phyloP scores from a whole-genome alignment of 208 protist species.

The Acanthamoeba royreba region DNA sequence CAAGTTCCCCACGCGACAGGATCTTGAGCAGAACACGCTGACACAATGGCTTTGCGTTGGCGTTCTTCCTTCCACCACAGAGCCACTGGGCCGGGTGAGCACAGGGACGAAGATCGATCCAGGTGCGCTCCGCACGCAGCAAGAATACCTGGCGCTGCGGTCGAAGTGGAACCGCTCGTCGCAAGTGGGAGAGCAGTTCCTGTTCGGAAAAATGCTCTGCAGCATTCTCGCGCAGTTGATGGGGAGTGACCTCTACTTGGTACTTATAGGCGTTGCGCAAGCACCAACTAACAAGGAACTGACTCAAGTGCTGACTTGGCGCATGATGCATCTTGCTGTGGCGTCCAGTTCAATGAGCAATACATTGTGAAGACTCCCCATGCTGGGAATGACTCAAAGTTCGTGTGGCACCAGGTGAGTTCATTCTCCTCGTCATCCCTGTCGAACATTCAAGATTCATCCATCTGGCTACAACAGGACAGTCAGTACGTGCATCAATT shows the following conservation, averaged over 20 bases:
- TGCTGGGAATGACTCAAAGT: background rate
- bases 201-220: background rate
- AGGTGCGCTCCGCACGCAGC: background rate
- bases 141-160: background rate
- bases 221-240: background rate
- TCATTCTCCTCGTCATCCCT: background rate
- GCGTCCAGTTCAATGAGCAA: conserved; percentile 36
- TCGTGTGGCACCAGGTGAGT: conserved; percentile 12
- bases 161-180: background rate
- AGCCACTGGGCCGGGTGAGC: background rate
- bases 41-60: background rate
- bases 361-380: conserved; percentile 47
- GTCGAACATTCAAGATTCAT: background rate
- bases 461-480: background rate
- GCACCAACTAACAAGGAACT: background rate
- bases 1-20: background rate
- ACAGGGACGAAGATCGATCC: background rate
- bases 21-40: background rate
- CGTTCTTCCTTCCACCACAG: background rate
- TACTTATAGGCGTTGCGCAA: background rate
- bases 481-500: conserved; percentile 13
- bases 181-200: background rate
- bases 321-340: background rate
- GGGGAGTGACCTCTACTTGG: background rate
- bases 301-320: background rate